These are phyloP conservation scores for Magnaporthiopsis poae DNA, from an alignment of 2,329 filamentous ascomycete species.

Conservation along the genomic window DNA sequence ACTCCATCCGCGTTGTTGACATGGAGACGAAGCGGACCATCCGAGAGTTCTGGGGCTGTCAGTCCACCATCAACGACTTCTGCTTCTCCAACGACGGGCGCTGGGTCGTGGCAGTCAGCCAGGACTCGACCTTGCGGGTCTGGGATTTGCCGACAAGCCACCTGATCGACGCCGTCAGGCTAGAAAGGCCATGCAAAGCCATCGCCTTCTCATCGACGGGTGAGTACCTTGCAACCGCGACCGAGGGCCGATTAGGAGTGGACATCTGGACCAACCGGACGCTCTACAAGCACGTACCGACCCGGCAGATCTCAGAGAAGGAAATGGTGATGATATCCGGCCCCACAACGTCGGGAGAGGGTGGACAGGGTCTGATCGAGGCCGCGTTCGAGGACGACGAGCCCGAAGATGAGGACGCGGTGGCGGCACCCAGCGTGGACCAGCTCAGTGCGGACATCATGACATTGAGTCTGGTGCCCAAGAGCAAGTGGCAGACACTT, in stretches of 20 bases:
- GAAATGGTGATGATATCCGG: slow-evolving; percentile 56
- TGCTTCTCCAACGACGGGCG: slow-evolving; percentile 86
- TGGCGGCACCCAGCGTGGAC: slow-evolving; percentile 52
- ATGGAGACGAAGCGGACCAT: slow-evolving; percentile 83
- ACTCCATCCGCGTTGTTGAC: slow-evolving; percentile 79
- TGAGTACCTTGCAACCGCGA: slow-evolving; percentile 86
- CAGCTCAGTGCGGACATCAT: slow-evolving; percentile 76
- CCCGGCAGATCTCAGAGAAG: slow-evolving; percentile 70
- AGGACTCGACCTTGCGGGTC: slow-evolving; percentile 69
- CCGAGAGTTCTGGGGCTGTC: slow-evolving; percentile 80
- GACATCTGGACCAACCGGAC: slow-evolving; percentile 92
- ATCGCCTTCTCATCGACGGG: slow-evolving; percentile 82
- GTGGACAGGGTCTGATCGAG: slow-evolving; percentile 63
- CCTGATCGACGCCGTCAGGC: slow-evolving; percentile 80
- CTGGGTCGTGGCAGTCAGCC: slow-evolving; percentile 83
- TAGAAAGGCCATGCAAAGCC: slow-evolving; percentile 69
- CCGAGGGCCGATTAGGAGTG: slow-evolving; percentile 75
- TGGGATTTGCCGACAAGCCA: slow-evolving; percentile 96
- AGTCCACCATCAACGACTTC: slow-evolving; percentile 65
- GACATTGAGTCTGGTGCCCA: slow-evolving; percentile 81
- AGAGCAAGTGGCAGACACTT: slow-evolving; percentile 86
- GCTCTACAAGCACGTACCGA: slow-evolving; percentile 80
- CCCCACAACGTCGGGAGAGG: slow-evolving; percentile 75
- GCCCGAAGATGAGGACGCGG: slow-evolving; percentile 42
- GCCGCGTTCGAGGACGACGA: slow-evolving; percentile 57